Percentiles rank a stretch among this genome's conserved stretches.
phyloP scores from a whole-genome alignment of 768 basidiomycete species.

The Hemileccinum impolitum region DNA sequence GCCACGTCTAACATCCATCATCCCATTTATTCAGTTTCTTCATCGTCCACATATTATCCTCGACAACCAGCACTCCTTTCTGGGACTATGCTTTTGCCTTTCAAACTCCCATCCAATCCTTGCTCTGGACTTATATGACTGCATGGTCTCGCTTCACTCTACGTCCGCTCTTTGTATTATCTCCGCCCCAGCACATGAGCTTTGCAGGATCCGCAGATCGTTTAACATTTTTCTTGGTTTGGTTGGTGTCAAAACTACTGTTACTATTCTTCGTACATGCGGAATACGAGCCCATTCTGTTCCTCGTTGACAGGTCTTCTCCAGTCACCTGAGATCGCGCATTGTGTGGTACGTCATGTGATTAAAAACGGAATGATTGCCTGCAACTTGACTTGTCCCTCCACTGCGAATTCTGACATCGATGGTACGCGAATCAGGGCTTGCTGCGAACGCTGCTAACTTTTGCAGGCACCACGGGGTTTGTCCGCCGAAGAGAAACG shows the following conservation, averaged over 20 bases:
- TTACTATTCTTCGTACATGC: slow-evolving; percentile 14
- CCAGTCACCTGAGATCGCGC: not conserved
- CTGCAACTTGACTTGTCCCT: not conserved
- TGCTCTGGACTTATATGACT: slow-evolving; percentile 29
- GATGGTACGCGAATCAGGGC: slow-evolving; percentile 18
- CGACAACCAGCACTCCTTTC: slow-evolving; percentile 21
- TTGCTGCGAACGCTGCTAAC: not conserved
- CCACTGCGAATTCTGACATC: not conserved
- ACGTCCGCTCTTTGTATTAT: slow-evolving; percentile 13
- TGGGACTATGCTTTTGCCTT: slow-evolving; percentile 23
- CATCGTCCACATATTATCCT: slow-evolving; percentile 15
- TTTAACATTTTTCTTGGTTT: slow-evolving; percentile 22
- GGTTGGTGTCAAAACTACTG: slow-evolving; percentile 14
- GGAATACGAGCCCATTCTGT: slow-evolving; percentile 27
- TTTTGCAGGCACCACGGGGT: slow-evolving; percentile 69
- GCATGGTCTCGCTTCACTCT: slow-evolving; percentile 14
- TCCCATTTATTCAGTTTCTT: slow-evolving; percentile 19
- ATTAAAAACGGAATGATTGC: slow-evolving; percentile 1
- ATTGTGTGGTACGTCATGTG: slow-evolving; percentile 24
- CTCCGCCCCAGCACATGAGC: slow-evolving; percentile 6
- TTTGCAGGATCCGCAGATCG: slow-evolving; percentile 9
- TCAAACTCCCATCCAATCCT: slow-evolving; percentile 15
- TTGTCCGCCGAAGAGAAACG: slow-evolving; percentile 90
- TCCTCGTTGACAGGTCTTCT: not conserved
- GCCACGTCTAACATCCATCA: slow-evolving; percentile 14